phyloP scores from a whole-genome alignment of 2,329 filamentous ascomycete genomes.

The Beauveria varroae region DNA sequence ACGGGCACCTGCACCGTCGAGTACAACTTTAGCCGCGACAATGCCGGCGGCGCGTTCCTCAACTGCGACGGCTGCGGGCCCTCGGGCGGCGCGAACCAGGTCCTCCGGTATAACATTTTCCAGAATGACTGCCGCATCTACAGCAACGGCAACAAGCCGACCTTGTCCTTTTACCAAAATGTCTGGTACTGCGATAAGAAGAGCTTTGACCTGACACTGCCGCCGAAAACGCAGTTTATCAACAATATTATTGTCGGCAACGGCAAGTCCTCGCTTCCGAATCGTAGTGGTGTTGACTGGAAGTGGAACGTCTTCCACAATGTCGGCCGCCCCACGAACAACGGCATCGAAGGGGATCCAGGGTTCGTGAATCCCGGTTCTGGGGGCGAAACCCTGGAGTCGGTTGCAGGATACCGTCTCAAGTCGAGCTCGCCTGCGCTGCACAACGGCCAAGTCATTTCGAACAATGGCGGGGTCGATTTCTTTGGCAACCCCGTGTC shows the following conservation, averaged over 20 bases:
- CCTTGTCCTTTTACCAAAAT: constrained; percentile 20
- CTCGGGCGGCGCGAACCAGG: constrained; percentile 17
- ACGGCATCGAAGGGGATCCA: constrained; percentile 15
- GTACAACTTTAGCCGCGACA: constrained; percentile 21
- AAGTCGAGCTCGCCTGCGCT: constrained; percentile 15
- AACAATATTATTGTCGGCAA: constrained; percentile 22
- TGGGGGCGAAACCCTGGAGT: constrained; percentile 6
- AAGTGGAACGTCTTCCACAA: constrained; percentile 18
- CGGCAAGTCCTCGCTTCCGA: constrained; percentile 15
- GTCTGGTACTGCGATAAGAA: constrained; percentile 19
- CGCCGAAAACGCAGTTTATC: constrained; percentile 15
- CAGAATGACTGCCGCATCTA: constrained; percentile 20
- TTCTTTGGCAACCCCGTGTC: constrained; percentile 17
- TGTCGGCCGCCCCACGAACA: constrained; percentile 11
- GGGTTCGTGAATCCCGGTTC: constrained; percentile 14
- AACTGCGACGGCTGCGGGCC: constrained; percentile 21
- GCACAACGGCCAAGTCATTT: constrained; percentile 13
- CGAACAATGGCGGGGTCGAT: constrained; percentile 16
- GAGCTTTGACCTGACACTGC: constrained; percentile 16
- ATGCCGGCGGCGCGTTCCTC: constrained; percentile 20
- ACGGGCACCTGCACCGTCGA: constrained; percentile 20
- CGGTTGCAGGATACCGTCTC: constrained; percentile 15
- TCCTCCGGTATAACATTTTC: constrained; percentile 21
- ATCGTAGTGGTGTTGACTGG: constrained; percentile 15
- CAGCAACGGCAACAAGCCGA: constrained; percentile 17